Conservation (phyloP, 805 yeast species). For the Wickerhamiella musiphila region DNA sequence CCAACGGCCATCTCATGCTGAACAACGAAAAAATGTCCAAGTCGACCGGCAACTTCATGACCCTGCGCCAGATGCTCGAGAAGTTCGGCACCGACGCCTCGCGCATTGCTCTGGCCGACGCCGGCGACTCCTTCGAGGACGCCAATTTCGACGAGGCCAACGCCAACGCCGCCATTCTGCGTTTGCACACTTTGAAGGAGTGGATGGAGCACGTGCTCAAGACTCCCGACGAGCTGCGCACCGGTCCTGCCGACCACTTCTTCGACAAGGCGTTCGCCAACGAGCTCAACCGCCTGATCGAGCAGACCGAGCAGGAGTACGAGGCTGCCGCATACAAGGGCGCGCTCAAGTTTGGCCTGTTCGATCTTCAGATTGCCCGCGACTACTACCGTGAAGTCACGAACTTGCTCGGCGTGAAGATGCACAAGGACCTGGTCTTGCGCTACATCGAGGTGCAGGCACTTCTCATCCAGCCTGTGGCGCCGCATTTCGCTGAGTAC, state of each 20-base stretch:
- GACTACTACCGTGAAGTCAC: slow-evolving; percentile 86
- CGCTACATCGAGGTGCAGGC: slow-evolving; percentile 79
- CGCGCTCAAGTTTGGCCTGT: slow-evolving; percentile 79
- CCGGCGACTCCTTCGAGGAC: slow-evolving; percentile 94
- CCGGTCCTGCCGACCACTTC: slow-evolving; percentile 35
- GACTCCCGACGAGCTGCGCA: slow-evolving; percentile 35
- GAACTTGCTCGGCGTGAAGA: slow-evolving; percentile 27
- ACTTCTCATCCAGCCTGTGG: slow-evolving; percentile 72
- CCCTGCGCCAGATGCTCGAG: slow-evolving; percentile 63
- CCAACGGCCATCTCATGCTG: slow-evolving; percentile 86
- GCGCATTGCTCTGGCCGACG: slow-evolving; percentile 94
- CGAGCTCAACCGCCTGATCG: slow-evolving; percentile 74
- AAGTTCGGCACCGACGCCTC: slow-evolving; percentile 97
- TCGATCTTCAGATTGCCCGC: slow-evolving; percentile 88
- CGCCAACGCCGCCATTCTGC: slow-evolving; percentile 93
- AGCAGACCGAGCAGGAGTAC: slow-evolving; percentile 54
- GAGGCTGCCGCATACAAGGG: slow-evolving; percentile 61
- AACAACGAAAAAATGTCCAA: slow-evolving; percentile 97
- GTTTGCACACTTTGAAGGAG: slow-evolving; percentile 80
- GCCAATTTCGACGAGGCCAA: slow-evolving; percentile 94
- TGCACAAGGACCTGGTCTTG: slow-evolving; percentile 71
- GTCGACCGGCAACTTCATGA: slow-evolving; percentile 92
- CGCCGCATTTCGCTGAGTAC: slow-evolving; percentile 91
- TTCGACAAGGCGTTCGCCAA: slow-evolving; percentile 83
- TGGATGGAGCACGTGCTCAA: slow-evolving; percentile 75